A percentile compares a stretch with the other conserved stretches of the same genome.
These are phyloP conservation scores for Colletotrichum incanum DNA, from an alignment of 2,329 filamentous ascomycete species.

Conservation along the genomic window DNA sequence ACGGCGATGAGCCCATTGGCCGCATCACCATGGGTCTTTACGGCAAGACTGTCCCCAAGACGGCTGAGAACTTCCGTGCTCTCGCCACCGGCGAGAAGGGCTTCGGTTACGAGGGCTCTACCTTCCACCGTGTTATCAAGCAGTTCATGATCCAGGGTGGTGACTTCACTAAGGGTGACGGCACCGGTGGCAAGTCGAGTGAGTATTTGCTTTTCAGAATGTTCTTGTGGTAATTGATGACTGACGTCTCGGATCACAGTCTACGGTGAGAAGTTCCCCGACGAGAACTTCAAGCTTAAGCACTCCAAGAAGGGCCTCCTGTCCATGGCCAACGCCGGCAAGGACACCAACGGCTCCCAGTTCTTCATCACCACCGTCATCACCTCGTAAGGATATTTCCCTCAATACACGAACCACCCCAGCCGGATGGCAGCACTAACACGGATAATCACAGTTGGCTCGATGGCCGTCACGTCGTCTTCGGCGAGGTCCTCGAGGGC, in stretches of 20 bases:
- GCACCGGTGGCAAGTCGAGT: slow-evolving; percentile 90
- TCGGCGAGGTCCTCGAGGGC: slow-evolving; percentile 90
- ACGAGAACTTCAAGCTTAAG: slow-evolving; percentile 97
- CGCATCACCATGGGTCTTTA: slow-evolving; percentile 87
- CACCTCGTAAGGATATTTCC: slow-evolving; percentile 72
- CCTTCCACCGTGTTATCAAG: slow-evolving; percentile 93
- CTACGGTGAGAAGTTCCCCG: slow-evolving; percentile 86
- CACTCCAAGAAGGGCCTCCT: slow-evolving; percentile 88
- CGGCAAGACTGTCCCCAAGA: slow-evolving; percentile 89
- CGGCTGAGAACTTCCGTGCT: slow-evolving; percentile 81
- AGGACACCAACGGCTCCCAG: slow-evolving; percentile 90
- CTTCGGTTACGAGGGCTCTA: slow-evolving; percentile 85
- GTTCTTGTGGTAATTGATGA: not conserved
- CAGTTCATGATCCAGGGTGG: slow-evolving; percentile 93
- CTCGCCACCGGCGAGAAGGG: slow-evolving; percentile 90
- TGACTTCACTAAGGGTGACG: slow-evolving; percentile 87
- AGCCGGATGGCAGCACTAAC: slow-evolving; percentile 29
- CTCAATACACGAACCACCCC: not conserved
- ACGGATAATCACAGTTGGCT: slow-evolving; percentile 73
- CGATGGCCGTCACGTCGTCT: slow-evolving; percentile 88
- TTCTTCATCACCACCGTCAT: slow-evolving; percentile 92
- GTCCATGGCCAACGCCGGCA: slow-evolving; percentile 89
- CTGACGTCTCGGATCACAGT: slow-evolving; percentile 60
- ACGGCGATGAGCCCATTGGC: slow-evolving; percentile 82
- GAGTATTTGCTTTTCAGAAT: slow-evolving; percentile 53